Evolutionary conservation across 2,329 filamentous ascomycete genomes (phyloP), one percentile per base, ranked within the genome.

Genomic region (Alternaria ventricosa): DNA sequence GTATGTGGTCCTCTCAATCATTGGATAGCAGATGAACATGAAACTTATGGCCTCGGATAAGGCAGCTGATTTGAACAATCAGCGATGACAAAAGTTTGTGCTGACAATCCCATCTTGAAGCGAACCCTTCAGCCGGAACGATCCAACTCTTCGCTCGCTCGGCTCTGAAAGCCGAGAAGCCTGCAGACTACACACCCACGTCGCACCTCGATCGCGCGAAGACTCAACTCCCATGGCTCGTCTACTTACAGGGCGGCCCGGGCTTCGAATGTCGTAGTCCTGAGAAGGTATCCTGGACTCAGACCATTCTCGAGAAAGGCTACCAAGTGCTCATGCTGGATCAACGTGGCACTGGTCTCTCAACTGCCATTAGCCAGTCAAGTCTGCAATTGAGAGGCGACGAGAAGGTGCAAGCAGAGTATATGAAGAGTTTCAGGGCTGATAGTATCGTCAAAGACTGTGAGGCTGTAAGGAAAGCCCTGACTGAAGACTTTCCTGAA

Each of bases 381-480:
- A 93, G 90, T 7, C 85, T 97, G 5, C 86, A 87, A 33, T 82
- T 87, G 12, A 86, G 89, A 43, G 91, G 90, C 6, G 78, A 82
- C 57, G 86, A 87, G 62, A 82, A 87, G 1, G 87, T 88, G 61
- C 93, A 97, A 80, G 91, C 91, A 7, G 87, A 89, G 57, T 97
- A 97, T 73, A 85, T 98, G 67, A 92, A 91, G 77, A 84, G 89
- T 43, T 97, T 97, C 83, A 88, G 95, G 45, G 94, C 95, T 33
- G 94, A 97, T 80, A 96, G 87, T 75, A 96, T 97, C 55, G 94
- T 98, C 44, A 89, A 88, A 50, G 95, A 98, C 75, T 92, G 91
- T 67, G 95, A 98, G 78, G 93, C 94, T 5, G 88, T 98, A 30
- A 88, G 95, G 6, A 87, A 89, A 71, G 90, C 86, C 43, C 83